Evolutionary conservation across 2,329 filamentous ascomycete species (phyloP), one percentile per base, ranked within the genome.

Genomic region (Fusarium sp.): DNA sequence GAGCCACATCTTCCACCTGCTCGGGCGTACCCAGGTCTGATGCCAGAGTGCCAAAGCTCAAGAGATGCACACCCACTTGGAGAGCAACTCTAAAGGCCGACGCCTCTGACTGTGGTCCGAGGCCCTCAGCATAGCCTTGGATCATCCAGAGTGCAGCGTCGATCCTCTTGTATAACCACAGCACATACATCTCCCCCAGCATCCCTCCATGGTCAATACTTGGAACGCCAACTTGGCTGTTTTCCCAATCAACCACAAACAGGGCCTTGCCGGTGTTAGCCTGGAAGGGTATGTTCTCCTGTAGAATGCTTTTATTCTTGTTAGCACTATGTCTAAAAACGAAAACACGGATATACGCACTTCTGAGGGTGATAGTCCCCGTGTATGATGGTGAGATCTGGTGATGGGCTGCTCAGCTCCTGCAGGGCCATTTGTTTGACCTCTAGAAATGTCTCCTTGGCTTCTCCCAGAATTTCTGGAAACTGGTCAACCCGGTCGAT

Each of bases 241-340:
- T 60, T 25, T 60, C 47, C 47, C 42, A 53, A 32, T 53, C 57
- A 6, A 60, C n/a, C 5, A 48, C 26, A 15, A 47, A 35, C 7
- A 58, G 3, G 2, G 24, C 12, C 6, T n/a, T 48, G 2, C 15
- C 13, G 11, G 5, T 28, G n/a, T 12, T n/a, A 4, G 28, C 2
- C 4, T 24, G 15, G 11, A 39, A 35, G 5, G 13, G 15, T 2
- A 28, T 11, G 10, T 53, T 15, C 9, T 11, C 4, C 4, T 35
- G 28, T 3, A 58, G 7, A 2, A 53, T 15, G 2, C 53, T 53
- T 11, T 10, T 1, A 5, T 5, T 22, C 3, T 4, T 28, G 8
- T 44, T 1, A 50, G n/a, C 1, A 12, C 7, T 11, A 6, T 12
- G 0, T 9, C 1, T 3, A 3, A 26, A 5, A 19, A 19, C 19